Evolutionary conservation across 1,139 yeast species (phyloP).

Genomic region (Pichia sp.): DNA sequence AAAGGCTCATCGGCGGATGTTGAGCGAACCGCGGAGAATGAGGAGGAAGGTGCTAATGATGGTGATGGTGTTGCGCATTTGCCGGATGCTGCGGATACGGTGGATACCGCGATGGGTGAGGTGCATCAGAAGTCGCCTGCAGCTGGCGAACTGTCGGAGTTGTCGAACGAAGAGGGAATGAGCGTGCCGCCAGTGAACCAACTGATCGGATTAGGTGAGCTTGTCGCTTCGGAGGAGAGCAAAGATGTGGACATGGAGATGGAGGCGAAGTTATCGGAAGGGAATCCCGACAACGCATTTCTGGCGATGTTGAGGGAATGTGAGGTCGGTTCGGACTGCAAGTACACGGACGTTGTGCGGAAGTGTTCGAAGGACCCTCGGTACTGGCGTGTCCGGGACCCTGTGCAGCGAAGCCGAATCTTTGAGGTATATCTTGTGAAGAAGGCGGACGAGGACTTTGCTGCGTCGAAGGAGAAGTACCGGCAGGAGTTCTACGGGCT

Average conservation of each 20-base stretch:
- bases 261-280: background rate
- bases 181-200: conserved; percentile 12
- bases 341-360: conserved; percentile 66
- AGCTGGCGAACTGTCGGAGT: too few relatives aligned
- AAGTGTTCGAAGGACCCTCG: conserved; percentile 53
- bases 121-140: background rate
- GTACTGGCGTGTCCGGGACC: conserved; percentile 66
- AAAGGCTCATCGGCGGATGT: background rate
- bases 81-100: background rate
- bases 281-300: conserved; percentile 39
- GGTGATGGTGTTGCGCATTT: background rate
- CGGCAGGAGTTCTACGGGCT: conserved; percentile 50
- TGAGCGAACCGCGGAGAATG: background rate
- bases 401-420: conserved; percentile 53
- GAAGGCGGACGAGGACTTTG: conserved; percentile 50
- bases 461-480: conserved; percentile 54
- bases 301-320: conserved; percentile 47
- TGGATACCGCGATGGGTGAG: background rate
- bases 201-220: conserved; percentile 1
- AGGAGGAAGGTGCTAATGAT: background rate
- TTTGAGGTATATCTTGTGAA: conserved; percentile 63
- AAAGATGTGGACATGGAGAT: background rate
- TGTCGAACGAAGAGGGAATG: background rate
- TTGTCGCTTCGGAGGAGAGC: background rate
- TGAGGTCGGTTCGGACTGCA: conserved; percentile 69